Base-by-base conservation (phyloP, 345 rosid species). In the Euclidium syriacum region DNA sequence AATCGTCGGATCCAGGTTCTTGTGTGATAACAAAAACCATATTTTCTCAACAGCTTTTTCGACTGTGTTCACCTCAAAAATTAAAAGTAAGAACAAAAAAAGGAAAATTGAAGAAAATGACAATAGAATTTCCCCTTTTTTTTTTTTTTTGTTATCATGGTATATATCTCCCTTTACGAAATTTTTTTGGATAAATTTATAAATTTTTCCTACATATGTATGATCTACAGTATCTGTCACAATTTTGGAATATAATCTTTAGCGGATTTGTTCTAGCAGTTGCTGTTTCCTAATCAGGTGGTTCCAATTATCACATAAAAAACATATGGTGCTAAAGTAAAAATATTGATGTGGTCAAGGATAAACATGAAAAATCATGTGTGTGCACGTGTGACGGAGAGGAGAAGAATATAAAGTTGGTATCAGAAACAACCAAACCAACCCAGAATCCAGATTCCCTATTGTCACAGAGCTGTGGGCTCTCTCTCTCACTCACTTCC, bases 401-500 rank as follows among this genome's bases (percentile, higher is more conserved):
- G 52, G 33, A n/a, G 50, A 22, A 40, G 32, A 35, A 34, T 18
- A 6, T n/a, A 36, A 55, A 38, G 23, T 4, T 59, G 53, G 27
- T 19, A 12, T 12, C n/a, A 59, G 43, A 27, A 46, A 60, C 40
- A 44, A 7, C 7, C 33, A 58, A 42, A 24, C 14, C 16, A 30
- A 27, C 24, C 1, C 34, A 40, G 42, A n/a, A 30, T 27, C 29
- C 39, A 63, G 78, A 76, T 73, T 70, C 80, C 60, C 56, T 50
- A 47, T 46, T 39, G 39, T 29, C 34, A 36, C 67, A 66, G 69
- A 67, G 76, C 19, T 57, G 19, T 38, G 40, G 34, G 44, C 11
- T 27, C 43, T 30, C 62, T 49, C 25, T 15, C 26, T 32, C 63
- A 24, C 52, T 29, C 53, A 29, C 50, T 41, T 32, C n/a, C 42